Evolutionary conservation across 176 grass and related monocot species (phyloP), one percentile per base, ranked within the genome.

Genomic region (Dendrocalamus sinicus): DNA sequence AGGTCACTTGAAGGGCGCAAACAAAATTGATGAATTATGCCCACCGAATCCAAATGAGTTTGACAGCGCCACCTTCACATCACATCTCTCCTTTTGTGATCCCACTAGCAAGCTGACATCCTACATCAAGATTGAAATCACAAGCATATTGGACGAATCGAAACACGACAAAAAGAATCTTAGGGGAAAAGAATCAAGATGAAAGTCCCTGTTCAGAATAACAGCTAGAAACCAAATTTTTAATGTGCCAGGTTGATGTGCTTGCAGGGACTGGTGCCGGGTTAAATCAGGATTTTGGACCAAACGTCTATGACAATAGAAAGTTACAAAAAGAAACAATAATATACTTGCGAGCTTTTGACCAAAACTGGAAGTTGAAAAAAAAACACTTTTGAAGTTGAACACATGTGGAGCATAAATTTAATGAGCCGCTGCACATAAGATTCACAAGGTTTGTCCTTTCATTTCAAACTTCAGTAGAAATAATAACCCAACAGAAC

Each of bases 11-110:
- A 92, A 92, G 14, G 93, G 93, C 45, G 93, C 92, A 88, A 99
- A 94, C 77, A 99, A 86, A 74, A 99, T 94, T 6, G 94, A 99
- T 4, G 97, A 99, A 83, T 99, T 99, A 76, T 99, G 97, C 23
- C 94, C 97, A 22, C 97, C 97, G 32, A 99, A 99, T 80, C 97
- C 94, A 73, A 96, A 99, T 32, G 97, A 99, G 80, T 96, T 99
- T 5, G 97, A 99, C 77, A 99, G 72, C 10, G 90, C 92, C 55
- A 96, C 94, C 85, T 96, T 96, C 54, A 99, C 84, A 52, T 99
- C 90, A 51, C 93, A 90, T 78, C 90, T 94, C 84, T 99, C 93
- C 84, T 99, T 99, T 78, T 92, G 84, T 35, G 92, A 86, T 68
- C 94, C 97, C 62, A 94, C 94, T 74, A 99, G 84, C 70, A 94